A percentile compares a stretch with the other conserved stretches of the same genome.
phyloP scores from a whole-genome alignment of 306 rosid species.

The Mucuna pruriens region DNA sequence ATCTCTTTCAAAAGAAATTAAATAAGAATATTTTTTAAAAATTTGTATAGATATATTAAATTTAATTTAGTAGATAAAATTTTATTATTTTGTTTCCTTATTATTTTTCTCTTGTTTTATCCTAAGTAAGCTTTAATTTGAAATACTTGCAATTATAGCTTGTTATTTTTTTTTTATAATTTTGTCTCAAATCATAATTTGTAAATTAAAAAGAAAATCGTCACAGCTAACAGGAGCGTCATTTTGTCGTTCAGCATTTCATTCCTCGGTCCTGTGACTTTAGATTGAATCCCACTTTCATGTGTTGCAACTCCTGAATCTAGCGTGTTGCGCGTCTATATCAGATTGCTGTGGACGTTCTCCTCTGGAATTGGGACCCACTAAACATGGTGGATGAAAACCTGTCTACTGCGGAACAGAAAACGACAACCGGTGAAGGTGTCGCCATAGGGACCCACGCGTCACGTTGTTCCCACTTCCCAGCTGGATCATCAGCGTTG shows the following conservation, averaged over 20 bases:
- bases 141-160: too few relatives aligned
- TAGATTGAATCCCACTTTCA: not conserved
- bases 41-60: too few relatives aligned
- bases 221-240: not conserved
- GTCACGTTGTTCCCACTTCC: constrained; percentile 36
- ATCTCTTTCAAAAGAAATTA: too few relatives aligned
- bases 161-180: too few relatives aligned
- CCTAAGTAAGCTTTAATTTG: too few relatives aligned
- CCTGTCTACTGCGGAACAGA: not conserved
- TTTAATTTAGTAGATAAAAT: too few relatives aligned
- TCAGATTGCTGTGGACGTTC: not conserved
- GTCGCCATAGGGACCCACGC: constrained; percentile 59
- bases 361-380: constrained; percentile 30
- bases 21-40: too few relatives aligned
- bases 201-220: not conserved
- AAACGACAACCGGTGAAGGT: constrained; percentile 38
- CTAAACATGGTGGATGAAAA: constrained; percentile 1
- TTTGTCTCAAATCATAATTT: too few relatives aligned
- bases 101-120: too few relatives aligned
- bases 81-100: too few relatives aligned
- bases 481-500: constrained; percentile 51
- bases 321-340: constrained; percentile 37
- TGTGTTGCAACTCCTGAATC: not conserved
- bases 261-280: not conserved
- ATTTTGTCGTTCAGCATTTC: not conserved